These are phyloP conservation scores for Penicillium waksmanii DNA, from an alignment of 495 filamentous ascomycete genomes.

Conservation along the genomic window DNA sequence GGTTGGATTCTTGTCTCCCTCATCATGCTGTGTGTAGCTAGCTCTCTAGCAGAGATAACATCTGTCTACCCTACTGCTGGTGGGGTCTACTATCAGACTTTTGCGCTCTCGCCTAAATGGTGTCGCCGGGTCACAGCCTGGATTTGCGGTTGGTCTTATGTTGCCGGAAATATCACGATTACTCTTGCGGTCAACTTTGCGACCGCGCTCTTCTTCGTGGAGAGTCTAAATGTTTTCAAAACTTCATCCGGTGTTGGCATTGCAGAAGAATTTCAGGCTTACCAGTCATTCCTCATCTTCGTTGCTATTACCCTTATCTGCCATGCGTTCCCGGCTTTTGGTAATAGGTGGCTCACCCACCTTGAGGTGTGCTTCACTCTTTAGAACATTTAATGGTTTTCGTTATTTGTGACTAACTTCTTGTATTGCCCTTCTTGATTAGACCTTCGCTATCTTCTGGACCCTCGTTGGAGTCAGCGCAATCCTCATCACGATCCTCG, in stretches of 20 bases:
- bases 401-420: no score
- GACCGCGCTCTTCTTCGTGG: constrained; percentile 14
- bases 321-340: constrained; percentile 31
- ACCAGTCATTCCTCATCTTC: constrained; percentile 61
- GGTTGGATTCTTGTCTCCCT: constrained; percentile 63
- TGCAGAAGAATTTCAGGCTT: constrained; percentile 27
- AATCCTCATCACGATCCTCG: constrained; percentile 55
- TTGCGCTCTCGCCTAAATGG: constrained; percentile 48
- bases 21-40: constrained; percentile 65
- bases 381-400: background rate
- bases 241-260: constrained; percentile 41
- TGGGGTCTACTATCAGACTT: constrained; percentile 70
- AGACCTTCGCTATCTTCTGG: constrained; percentile 65
- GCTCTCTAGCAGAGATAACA: constrained; percentile 67
- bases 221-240: constrained; percentile 40
- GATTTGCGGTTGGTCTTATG: constrained; percentile 72
- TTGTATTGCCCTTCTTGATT: constrained; percentile 23
- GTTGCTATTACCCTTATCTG: constrained; percentile 56
- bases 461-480: constrained; percentile 55
- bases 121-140: constrained; percentile 63
- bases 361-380: constrained; percentile 47
- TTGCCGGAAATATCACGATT: constrained; percentile 63
- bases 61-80: constrained; percentile 64
- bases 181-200: constrained; percentile 43
- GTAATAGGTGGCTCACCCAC: constrained; percentile 34